Base-by-base conservation (phyloP, 164 flowering plant genomes). In the Berberis thunbergii region DNA sequence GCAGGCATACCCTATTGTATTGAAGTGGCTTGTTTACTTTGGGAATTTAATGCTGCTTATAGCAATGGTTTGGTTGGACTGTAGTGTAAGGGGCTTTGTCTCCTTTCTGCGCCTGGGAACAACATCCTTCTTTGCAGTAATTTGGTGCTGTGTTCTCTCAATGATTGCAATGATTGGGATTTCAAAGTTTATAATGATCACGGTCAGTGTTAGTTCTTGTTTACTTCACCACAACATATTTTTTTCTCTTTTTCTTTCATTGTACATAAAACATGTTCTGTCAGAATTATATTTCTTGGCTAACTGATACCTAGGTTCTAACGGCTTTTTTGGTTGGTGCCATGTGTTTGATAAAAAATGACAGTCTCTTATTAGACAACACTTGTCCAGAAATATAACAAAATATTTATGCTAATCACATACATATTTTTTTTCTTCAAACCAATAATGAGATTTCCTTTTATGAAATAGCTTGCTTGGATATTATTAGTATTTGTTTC, bases 141-240 rank as follows among this genome's bases (percentile, higher is more conserved):
- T 91, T 57, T 94, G 99, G 99, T 89, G 84, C 79, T 78, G 86
- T 72, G 69, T 83, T 65, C 68, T 94, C 66, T 88, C 99, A n/a
- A 75, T 83, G 9, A 63, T 86, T 69, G 88, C 88, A 53, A 94
- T 94, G 95, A 76, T 77, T 46, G 99, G 99, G 64, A 64, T 84
- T 65, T 43, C 58, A 50, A 94, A 88, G 71, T 86, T 87, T 74
- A 80, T 86, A 45, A 38, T 84, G 26, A 65, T 85, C 59, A 42
- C 80, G 96, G 97, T 94, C 62, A 78, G 96, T 60, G 68, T 13
- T 70, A 49, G 4, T 48, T 45, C 10, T 64, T 26, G 26, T 26
- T 26, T 26, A 26, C 26, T 26, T 26, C 26, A 26, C 26, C 26
- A 26, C 26, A 26, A 26, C 26, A 45, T 54, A 49, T 26, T 26